Conservation (phyloP, 2,329 filamentous ascomycete genomes). For the Arachnopeziza araneosa region DNA sequence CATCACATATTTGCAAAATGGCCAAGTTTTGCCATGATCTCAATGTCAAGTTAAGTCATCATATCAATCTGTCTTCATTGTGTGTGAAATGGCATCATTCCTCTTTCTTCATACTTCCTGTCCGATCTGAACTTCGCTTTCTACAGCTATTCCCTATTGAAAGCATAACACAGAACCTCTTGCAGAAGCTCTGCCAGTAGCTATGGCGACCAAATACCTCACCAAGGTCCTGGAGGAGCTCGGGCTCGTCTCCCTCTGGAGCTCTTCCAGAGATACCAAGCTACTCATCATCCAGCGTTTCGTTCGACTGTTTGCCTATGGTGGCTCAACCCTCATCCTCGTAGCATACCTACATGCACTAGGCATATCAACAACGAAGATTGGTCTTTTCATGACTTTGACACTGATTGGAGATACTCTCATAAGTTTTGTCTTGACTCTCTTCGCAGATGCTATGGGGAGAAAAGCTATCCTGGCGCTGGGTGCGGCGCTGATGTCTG, state of each 20-base stretch:
- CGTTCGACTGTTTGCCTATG: conserved; percentile 58
- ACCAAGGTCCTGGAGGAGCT: conserved; percentile 34
- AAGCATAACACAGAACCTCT: no score
- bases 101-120: no score
- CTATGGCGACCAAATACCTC: neutral
- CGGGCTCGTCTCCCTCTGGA: conserved; percentile 39
- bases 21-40: neutral
- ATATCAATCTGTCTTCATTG: no score
- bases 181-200: no score
- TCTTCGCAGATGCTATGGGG: conserved; percentile 52
- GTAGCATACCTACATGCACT: conserved; percentile 49
- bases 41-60: neutral
- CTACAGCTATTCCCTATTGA: no score
- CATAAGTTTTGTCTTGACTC: conserved; percentile 52
- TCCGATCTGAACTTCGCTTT: no score
- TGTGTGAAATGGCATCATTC: no score
- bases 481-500: conserved; percentile 50
- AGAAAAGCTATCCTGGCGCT: conserved; percentile 45
- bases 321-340: conserved; percentile 50
- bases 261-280: conserved; percentile 44
- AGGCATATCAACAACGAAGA: conserved; percentile 42
- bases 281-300: conserved; percentile 54
- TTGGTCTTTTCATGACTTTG: conserved; percentile 61
- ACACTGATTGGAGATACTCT: conserved; percentile 53
- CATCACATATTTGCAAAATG: neutral